Percentiles rank a stretch among this genome's conserved stretches.
Conservation (phyloP, 1,284 basidiomycete genomes). For the Trametes pubescens region DNA sequence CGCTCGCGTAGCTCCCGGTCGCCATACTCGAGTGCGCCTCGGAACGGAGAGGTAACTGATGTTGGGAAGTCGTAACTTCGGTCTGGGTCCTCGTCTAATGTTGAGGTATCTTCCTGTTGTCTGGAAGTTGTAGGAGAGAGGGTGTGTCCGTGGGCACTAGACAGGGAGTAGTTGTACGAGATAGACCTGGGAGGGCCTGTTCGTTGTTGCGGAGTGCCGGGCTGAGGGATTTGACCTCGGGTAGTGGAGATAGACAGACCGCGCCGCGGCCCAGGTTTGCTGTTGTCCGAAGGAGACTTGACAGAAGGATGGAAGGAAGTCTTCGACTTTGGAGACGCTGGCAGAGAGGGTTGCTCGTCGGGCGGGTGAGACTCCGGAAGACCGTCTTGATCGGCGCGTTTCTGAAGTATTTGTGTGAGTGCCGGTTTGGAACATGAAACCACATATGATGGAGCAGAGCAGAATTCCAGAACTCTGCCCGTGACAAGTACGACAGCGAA, state of each 20-base stretch:
- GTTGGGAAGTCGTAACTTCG: slow-evolving; percentile 40
- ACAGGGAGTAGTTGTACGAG: slow-evolving; percentile 66
- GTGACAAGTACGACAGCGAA: too few species aligned
- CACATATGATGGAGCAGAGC: too few species aligned
- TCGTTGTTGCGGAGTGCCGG: slow-evolving; percentile 63
- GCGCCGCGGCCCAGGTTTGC: slow-evolving; percentile 17
- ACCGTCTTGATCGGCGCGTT: background rate
- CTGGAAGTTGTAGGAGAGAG: slow-evolving; percentile 43
- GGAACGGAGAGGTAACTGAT: slow-evolving; percentile 54
- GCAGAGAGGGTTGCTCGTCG: slow-evolving; percentile 21
- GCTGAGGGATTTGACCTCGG: slow-evolving; percentile 24
- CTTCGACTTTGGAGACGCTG: slow-evolving; percentile 23
- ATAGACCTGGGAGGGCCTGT: slow-evolving; percentile 80
- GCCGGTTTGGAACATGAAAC: background rate
- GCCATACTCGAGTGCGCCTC: slow-evolving; percentile 65
- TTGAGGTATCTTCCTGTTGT: slow-evolving; percentile 32
- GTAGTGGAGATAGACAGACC: slow-evolving; percentile 27
- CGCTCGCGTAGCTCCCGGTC: slow-evolving; percentile 48
- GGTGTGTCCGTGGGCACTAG: slow-evolving; percentile 47
- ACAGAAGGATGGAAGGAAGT: slow-evolving; percentile 13
- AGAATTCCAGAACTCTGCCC: too few species aligned
- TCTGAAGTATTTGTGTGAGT: background rate
- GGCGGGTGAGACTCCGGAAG: background rate
- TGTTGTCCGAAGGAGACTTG: slow-evolving; percentile 13
- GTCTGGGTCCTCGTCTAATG: slow-evolving; percentile 42